Evolutionary conservation across 2,329 filamentous ascomycete species (phyloP).

Genomic region (Emydomyces testavorans): DNA sequence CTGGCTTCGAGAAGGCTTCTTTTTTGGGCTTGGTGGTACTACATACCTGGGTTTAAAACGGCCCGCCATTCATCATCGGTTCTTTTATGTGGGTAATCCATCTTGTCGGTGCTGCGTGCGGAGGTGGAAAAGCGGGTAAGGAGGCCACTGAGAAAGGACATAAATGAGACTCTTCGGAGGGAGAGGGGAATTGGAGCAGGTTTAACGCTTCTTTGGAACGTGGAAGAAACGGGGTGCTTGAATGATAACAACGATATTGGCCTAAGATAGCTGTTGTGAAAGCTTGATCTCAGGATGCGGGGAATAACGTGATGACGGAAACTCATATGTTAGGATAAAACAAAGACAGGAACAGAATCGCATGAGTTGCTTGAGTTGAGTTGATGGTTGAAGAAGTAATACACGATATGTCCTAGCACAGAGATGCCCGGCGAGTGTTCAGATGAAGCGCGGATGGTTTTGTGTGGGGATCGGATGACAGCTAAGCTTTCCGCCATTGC

Average conservation of each 20-base stretch:
- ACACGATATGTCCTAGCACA: background rate
- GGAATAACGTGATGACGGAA: background rate
- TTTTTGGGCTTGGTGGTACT: background rate
- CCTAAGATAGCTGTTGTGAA: background rate
- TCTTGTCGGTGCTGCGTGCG: slow-evolving; percentile 20
- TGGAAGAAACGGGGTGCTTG: background rate
- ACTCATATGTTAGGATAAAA: background rate
- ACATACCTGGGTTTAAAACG: slow-evolving; percentile 58
- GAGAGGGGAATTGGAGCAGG: background rate
- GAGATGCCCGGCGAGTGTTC: background rate
- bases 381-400: no score
- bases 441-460: background rate
- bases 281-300: slow-evolving; percentile 1
- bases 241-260: background rate
- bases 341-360: background rate
- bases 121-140: slow-evolving; percentile 53
- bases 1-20: no score
- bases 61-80: slow-evolving; percentile 79
- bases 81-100: slow-evolving; percentile 53
- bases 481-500: background rate
- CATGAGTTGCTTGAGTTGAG: no score
- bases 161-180: slow-evolving; percentile 23
- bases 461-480: background rate
- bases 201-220: background rate
- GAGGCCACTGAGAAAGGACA: slow-evolving; percentile 66